phyloP scores from a whole-genome alignment of 352 stramenopile genomes.

The Blastocystis sp. region DNA sequence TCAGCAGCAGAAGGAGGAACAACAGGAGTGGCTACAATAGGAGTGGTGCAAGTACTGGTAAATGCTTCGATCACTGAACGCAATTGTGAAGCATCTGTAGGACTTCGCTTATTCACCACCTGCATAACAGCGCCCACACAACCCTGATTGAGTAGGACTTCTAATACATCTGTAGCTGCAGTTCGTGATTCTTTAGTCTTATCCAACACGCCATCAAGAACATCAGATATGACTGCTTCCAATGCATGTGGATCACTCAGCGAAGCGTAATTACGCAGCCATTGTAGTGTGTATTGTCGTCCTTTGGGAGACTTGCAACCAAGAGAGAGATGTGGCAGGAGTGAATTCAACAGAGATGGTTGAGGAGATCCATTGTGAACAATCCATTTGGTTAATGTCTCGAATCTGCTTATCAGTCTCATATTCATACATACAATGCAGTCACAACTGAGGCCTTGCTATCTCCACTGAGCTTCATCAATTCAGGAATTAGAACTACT shows the following conservation, averaged over 20 bases:
- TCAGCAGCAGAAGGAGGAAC: background rate
- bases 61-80: constrained; percentile 37
- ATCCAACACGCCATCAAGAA: constrained; percentile 34
- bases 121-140: background rate
- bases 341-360: background rate
- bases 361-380: background rate
- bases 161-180: background rate
- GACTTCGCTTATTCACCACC: background rate
- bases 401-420: background rate
- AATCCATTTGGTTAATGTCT: background rate
- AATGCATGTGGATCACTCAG: background rate
- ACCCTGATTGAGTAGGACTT: background rate
- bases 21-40: background rate
- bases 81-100: background rate
- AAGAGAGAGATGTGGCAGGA: background rate
- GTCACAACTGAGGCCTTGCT: constrained; percentile 24
- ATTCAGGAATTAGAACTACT: background rate
- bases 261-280: background rate
- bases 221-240: background rate
- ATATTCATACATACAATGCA: background rate
- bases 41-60: background rate
- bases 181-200: constrained; percentile 18
- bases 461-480: constrained; percentile 6
- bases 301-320: background rate
- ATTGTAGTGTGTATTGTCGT: background rate